These are phyloP conservation scores for Pleurotus tuber-regium DNA, from an alignment of 768 basidiomycete species.

Conservation along the genomic window DNA sequence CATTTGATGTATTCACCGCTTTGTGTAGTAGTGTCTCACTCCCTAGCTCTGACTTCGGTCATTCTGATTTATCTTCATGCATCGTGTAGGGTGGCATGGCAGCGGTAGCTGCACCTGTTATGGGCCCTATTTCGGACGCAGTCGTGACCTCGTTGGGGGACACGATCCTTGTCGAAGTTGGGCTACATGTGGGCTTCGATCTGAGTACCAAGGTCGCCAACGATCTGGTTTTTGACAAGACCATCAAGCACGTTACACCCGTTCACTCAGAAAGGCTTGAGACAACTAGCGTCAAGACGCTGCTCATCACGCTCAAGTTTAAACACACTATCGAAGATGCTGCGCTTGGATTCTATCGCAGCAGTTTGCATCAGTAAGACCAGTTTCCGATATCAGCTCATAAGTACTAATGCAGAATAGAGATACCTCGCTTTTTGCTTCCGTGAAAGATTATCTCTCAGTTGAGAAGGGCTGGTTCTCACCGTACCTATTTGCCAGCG, in stretches of 20 bases:
- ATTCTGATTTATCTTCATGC: neutral
- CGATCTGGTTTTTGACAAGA: constrained; percentile 48
- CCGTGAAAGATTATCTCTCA: constrained; percentile 60
- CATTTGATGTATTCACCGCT: neutral
- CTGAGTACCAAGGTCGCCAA: constrained; percentile 47
- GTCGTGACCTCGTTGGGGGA: constrained; percentile 51
- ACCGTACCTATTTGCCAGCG: constrained; percentile 62
- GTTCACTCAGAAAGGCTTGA: constrained; percentile 51
- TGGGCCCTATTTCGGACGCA: constrained; percentile 54
- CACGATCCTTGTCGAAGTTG: constrained; percentile 56
- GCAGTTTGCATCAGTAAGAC: constrained; percentile 52
- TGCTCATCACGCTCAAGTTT: constrained; percentile 60
- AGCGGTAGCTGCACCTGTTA: constrained; percentile 43
- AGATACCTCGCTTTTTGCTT: constrained; percentile 56
- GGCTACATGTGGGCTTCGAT: constrained; percentile 53
- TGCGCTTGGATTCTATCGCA: constrained; percentile 57
- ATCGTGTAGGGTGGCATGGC: constrained; percentile 29
- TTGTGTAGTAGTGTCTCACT: neutral
- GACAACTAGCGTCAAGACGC: constrained; percentile 54
- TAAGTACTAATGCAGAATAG: constrained; percentile 23
- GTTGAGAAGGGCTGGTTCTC: constrained; percentile 70
- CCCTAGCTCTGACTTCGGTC: neutral
- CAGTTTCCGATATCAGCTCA: neutral
- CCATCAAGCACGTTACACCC: constrained; percentile 47
- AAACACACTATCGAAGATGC: constrained; percentile 59